phyloP scores from a whole-genome alignment of 352 stramenopile genomes.

The Phytophthora ramorum region DNA sequence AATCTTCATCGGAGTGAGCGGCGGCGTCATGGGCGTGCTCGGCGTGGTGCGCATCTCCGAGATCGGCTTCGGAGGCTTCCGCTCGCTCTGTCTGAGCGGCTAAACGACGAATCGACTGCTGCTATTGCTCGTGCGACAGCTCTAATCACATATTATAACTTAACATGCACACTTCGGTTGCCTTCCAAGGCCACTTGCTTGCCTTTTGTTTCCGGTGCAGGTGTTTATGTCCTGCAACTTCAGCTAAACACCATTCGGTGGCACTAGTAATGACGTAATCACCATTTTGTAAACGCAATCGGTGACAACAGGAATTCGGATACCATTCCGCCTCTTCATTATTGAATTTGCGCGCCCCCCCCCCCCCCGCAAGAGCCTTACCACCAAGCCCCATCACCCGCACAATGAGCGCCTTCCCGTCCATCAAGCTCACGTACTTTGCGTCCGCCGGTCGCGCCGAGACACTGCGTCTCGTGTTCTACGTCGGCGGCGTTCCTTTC shows the following conservation, averaged over 20 bases:
- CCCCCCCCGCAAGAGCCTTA: conserved; percentile 5
- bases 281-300: background rate
- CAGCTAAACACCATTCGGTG: conserved; percentile 20
- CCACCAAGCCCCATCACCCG: background rate
- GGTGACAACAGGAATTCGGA: conserved; percentile 5
- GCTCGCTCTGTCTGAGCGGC: conserved; percentile 59
- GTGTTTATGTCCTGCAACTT: background rate
- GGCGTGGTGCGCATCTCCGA: conserved; percentile 59
- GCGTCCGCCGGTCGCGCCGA: conserved; percentile 49
- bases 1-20: conserved; percentile 73
- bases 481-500: conserved; percentile 67
- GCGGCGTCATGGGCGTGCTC: conserved; percentile 75
- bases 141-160: conserved; percentile 29
- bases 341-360: conserved; percentile 13
- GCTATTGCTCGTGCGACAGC: conserved; percentile 9
- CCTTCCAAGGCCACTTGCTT: too few relatives aligned
- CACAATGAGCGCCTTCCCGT: conserved; percentile 44
- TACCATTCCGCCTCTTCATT: conserved; percentile 32
- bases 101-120: conserved; percentile 5
- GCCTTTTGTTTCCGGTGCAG: background rate
- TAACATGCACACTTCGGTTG: conserved; percentile 21
- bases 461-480: conserved; percentile 56
- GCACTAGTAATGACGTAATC: conserved; percentile 26
- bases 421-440: conserved; percentile 82
- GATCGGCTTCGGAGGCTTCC: conserved; percentile 79